Conservation (phyloP, 2,329 filamentous ascomycete genomes). For the Cryphonectria nitschkei region DNA sequence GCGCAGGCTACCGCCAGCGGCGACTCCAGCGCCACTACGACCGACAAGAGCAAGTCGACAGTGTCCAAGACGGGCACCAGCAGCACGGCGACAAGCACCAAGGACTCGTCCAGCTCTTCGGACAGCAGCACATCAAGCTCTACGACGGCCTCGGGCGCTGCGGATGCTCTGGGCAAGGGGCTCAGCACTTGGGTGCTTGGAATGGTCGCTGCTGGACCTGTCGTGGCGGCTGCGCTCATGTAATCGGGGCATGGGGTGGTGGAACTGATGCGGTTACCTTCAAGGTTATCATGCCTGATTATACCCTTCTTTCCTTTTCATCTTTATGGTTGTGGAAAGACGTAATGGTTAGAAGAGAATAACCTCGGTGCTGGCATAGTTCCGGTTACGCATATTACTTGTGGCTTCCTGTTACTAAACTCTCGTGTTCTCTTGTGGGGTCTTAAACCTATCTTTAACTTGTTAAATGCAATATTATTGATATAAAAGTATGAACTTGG, state of each 20-base stretch:
- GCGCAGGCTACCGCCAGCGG: neutral
- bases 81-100: neutral
- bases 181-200: constrained; percentile 5
- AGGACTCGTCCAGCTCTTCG: neutral
- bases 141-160: neutral
- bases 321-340: no score
- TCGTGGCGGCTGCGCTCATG: constrained; percentile 7
- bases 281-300: neutral
- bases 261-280: neutral
- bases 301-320: neutral
- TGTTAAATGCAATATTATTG: no score
- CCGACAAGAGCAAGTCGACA: neutral
- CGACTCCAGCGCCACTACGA: neutral
- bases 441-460: no score
- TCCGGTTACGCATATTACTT: neutral
- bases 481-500: no score
- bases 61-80: neutral
- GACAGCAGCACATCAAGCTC: neutral
- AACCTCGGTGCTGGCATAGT: neutral
- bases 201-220: constrained; percentile 2
- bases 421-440: neutral
- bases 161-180: neutral
- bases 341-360: neutral
- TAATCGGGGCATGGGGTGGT: neutral
- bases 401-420: neutral